Percentiles rank a stretch among this genome's conserved stretches.
These are phyloP conservation scores for Yamadazyma membranifaciens DNA, from an alignment of 1,139 yeast genomes.

Conservation along the genomic window DNA sequence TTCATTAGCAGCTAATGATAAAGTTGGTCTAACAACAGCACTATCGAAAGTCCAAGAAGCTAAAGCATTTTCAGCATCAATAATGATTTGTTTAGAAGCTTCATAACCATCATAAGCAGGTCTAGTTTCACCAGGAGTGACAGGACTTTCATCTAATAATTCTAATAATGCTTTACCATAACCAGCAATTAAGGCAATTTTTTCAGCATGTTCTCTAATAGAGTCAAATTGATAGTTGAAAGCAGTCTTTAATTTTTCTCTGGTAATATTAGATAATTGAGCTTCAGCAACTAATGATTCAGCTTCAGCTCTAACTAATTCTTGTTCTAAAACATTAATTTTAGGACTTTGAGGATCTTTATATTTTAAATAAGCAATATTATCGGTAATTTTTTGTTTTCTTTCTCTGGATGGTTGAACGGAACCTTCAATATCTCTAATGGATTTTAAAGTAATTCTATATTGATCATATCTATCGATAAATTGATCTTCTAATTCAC, in stretches of 20 bases:
- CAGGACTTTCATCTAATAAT: constrained; percentile 79
- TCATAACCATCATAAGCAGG: constrained; percentile 86
- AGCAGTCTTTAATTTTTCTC: constrained; percentile 84
- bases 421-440: constrained; percentile 82
- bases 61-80: constrained; percentile 81
- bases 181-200: constrained; percentile 82
- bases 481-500: constrained; percentile 85
- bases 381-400: constrained; percentile 81
- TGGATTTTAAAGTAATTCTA: constrained; percentile 76
- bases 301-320: constrained; percentile 87
- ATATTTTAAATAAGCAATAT: constrained; percentile 78
- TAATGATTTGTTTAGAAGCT: constrained; percentile 81
- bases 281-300: constrained; percentile 90
- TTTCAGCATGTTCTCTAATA: constrained; percentile 78
- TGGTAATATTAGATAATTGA: constrained; percentile 80
- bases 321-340: constrained; percentile 80
- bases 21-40: constrained; percentile 78
- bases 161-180: constrained; percentile 85
- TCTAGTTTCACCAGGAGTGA: constrained; percentile 90
- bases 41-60: constrained; percentile 81
- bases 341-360: constrained; percentile 85
- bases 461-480: constrained; percentile 85
- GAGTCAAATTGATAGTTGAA: constrained; percentile 84
- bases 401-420: constrained; percentile 88
- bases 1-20: constrained; percentile 68